Evolutionary conservation across 2,329 filamentous ascomycete genomes (phyloP), one percentile per base, ranked within the genome.

Genomic region (Venturia aucupariae): DNA sequence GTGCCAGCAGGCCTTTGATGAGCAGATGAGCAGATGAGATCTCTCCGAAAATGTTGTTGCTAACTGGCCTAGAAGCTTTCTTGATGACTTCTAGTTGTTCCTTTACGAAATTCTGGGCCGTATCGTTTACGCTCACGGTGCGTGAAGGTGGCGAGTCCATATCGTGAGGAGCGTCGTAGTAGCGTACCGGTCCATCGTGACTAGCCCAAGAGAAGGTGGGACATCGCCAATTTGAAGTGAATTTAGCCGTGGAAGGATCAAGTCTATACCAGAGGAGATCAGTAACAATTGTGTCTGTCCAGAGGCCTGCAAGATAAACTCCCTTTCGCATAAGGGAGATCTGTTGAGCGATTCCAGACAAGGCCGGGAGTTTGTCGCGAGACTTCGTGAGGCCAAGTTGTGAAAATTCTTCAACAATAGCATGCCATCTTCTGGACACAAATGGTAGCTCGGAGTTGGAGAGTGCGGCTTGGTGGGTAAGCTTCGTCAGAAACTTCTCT

Each of bases 181-280:
- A 65, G n/a, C 44, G 35, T 11, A 66, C 44, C 17, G 64, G 42
- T 19, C 65, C 65, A 35, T 66, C 42, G 17, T 51, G 42, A 30
- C 38, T 35, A 2, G 59, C 59, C 65, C 65, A 66, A 10, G 55
- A 62, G 55, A 65, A 66, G n/a, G 65, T 66, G 11, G 65, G 65
- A 17, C 46, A 65, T 30, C 62, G 46, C 64, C 61, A 61, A 32
- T 65, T 48, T n/a, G 24, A 2, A 30, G 60, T 19, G 13, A 15
- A 22, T 38, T 27, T 32, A 54, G 19, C 32, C 2, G 19, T 39
- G 22, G 55, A 62, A 19, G 64, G 61, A 61, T 66, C 62, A 13
- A 54, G 24, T 35, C 48, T 42, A 24, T 55, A 65, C 65, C 65
- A 66, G 8, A 66, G 42, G 8, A 66, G 46, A n/a, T 66, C 44